These are phyloP conservation scores for rapeseed (Brassica napus) DNA, from an alignment of 345 rosid species.

Conservation along the genomic window DNA sequence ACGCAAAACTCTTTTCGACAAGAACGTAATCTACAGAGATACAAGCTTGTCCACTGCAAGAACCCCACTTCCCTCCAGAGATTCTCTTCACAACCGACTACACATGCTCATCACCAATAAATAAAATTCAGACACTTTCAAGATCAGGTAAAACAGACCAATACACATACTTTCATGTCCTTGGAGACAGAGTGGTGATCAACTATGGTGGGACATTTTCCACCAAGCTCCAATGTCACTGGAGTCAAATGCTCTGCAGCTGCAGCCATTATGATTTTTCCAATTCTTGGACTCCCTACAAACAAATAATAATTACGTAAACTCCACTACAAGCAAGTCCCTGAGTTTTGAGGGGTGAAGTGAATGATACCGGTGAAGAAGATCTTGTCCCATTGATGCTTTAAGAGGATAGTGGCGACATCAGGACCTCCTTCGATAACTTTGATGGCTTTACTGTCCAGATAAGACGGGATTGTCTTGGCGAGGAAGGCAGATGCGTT, in stretches of 20 bases:
- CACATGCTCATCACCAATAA: conserved; percentile 31
- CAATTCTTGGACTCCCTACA: conserved; percentile 73
- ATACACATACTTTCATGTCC: conserved; percentile 51
- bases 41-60: conserved; percentile 84
- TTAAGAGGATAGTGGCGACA: conserved; percentile 53
- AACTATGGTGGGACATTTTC: conserved; percentile 74
- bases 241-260: conserved; percentile 87
- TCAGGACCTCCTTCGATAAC: conserved; percentile 70
- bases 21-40: conserved; percentile 69
- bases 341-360: neutral
- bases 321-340: neutral
- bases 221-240: conserved; percentile 86
- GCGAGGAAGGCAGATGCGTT: conserved; percentile 59
- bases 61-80: conserved; percentile 78
- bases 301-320: neutral
- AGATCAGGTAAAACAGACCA: conserved; percentile 16
- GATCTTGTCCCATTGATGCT: conserved; percentile 86
- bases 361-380: conserved; percentile 67
- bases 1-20: conserved; percentile 54
- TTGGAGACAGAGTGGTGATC: conserved; percentile 51
- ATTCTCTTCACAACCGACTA: conserved; percentile 58
- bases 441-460: conserved; percentile 69
- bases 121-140: neutral
- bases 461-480: conserved; percentile 56
- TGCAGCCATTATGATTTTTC: conserved; percentile 64